These are phyloP conservation scores for Pseudoperonospora humuli DNA, from an alignment of 352 stramenopile genomes.

Conservation along the genomic window DNA sequence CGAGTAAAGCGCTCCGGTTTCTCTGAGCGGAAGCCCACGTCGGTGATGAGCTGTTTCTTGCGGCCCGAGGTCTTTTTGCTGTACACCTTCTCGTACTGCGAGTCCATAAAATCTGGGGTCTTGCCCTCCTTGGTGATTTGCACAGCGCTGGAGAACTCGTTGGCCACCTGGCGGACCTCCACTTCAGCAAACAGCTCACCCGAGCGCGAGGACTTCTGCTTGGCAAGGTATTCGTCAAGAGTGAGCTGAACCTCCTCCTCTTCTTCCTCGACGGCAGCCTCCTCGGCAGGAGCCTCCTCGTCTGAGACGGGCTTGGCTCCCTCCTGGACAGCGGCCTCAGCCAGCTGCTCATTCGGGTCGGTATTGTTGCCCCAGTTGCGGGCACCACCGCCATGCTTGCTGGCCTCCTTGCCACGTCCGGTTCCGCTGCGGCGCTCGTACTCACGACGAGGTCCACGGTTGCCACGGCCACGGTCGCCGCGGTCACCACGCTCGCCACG, in stretches of 20 bases:
- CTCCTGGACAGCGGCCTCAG: conserved; percentile 50
- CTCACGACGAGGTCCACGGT: conserved; percentile 65
- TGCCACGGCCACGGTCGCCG: conserved; percentile 35
- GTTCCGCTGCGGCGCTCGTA: conserved; percentile 93
- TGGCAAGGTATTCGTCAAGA: conserved; percentile 73
- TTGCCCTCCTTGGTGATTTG: conserved; percentile 82
- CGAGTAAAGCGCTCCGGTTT: conserved; percentile 65
- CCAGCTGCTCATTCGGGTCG: conserved; percentile 83
- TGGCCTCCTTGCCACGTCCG: conserved; percentile 92
- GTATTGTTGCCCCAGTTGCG: conserved; percentile 95
- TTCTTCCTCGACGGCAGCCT: conserved; percentile 51
- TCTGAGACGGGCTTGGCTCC: conserved; percentile 39
- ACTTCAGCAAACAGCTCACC: conserved; percentile 76
- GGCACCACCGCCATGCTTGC: conserved; percentile 90
- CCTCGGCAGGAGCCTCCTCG: conserved; percentile 40
- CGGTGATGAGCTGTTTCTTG: conserved; percentile 90
- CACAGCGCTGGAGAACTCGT: conserved; percentile 80
- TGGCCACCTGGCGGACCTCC: conserved; percentile 80
- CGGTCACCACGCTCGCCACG: conserved; percentile 34
- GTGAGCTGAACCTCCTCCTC: conserved; percentile 84
- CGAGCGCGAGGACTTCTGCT: conserved; percentile 68
- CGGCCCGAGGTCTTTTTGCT: conserved; percentile 91
- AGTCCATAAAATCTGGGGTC: conserved; percentile 83
- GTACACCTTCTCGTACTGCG: conserved; percentile 91
- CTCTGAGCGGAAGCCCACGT: conserved; percentile 75